Base-by-base conservation (phyloP, 768 basidiomycete species). In the Artomyces pyxidatus region DNA sequence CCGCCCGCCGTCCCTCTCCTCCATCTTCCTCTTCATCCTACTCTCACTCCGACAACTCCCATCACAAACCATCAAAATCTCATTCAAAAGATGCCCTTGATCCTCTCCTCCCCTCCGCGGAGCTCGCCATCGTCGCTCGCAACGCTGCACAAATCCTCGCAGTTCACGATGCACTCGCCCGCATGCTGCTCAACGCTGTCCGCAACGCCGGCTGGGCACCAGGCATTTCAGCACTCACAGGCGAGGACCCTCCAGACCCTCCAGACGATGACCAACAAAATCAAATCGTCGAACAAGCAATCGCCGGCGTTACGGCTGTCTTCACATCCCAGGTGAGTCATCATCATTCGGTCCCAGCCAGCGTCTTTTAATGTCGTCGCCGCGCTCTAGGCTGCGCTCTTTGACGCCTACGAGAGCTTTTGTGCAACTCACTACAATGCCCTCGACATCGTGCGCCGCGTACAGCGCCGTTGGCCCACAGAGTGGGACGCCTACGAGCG, bases 401-500 rank as follows among this genome's bases (percentile, higher is more conserved):
- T 95, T 56, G 73, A 77, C 49, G 72, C 80, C 1, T 99, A 99
- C 68, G 80, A 92, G 62, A 67, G 75, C 11, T 97, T 92, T 60
- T 98, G 95, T 61, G 79, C 89, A 0, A 83, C 83, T 0, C 94
- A 97, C 60, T 77, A 80, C 44, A 85, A 88, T 56, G 93, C 92
- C 0, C 70, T 86, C 48, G 80, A 86, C 53, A 63, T 90, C 21
- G 71, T 95, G 0, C 80, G 85, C 50, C 77, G 75, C 44, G 73
- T 82, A 17, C 77, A 80, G 32, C 71, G 77, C 29, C 80, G 80
- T 46, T 73, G 80, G 53, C 73, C 81, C 1, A 50, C 71, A 0
- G 90, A 94, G 61, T 94, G 93, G 84, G 84, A 86, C 19, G 72
- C 76, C 8, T 96, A 84, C 58, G 94, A 97, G 59, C 78, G 81